Base-by-base conservation (phyloP, 2,329 filamentous ascomycete genomes). In the Pyrenophora teres region DNA sequence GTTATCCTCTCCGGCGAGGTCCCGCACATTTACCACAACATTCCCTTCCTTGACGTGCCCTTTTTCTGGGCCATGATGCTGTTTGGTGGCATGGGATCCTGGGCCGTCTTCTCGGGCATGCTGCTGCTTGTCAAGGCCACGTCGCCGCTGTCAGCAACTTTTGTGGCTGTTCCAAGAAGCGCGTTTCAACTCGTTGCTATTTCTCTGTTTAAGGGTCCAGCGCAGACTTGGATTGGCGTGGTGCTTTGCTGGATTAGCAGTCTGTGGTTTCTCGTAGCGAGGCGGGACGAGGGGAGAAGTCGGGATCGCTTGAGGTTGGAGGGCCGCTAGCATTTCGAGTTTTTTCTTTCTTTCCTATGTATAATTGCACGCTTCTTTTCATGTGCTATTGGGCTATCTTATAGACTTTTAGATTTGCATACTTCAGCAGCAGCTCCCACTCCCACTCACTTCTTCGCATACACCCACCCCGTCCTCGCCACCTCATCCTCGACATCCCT, bases 31-130 rank as follows among this genome's bases (percentile, higher is more conserved):
- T 72, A 72, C 45, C 75, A 77, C 15, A 82, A 82, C 53, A 81
- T 81, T 48, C 81, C 81, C 46, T 79, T 81, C 65, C 73, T 83
- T 9, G 80, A 83, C 50, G 78, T 82, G 1, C 79, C 79, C 2
- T 83, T 79, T 64, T 81, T 82, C 69, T 83, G 80, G 80, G 68
- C 82, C 36, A 78, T 82, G 74, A 76, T 79, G 33, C 59, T 77
- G 3, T 78, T 78, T 48, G 78, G 78, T 2, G 78, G 78, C 2
- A 63, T 80, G 6, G 78, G 77, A 3, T 75, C 72, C 0, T 80
- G 76, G 67, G 75, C 78, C 4, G 77, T 81, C 4, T 81, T 82
- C 53, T 73, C 72, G 2, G 69, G 74, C n/a, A 79, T 76, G 2
- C 67, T 82, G 42, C 65, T 81, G 13, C 67, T 82, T 31, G 76